These are phyloP conservation scores for Sphaerulina musiva DNA, from an alignment of 2,329 filamentous ascomycete genomes.

Conservation along the genomic window DNA sequence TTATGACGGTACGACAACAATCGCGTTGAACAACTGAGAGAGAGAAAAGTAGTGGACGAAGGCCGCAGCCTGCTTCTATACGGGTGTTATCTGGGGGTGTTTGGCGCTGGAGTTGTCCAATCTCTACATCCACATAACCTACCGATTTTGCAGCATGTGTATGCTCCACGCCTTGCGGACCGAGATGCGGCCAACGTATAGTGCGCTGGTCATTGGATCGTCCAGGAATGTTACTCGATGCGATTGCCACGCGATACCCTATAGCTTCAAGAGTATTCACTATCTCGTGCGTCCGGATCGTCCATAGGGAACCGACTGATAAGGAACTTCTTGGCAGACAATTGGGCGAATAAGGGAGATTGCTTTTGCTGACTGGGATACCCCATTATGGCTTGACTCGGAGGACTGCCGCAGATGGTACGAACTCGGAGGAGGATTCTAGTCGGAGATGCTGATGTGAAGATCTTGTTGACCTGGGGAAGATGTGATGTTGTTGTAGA, in stretches of 20 bases:
- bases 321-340: slow-evolving; percentile 4
- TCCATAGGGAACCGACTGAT: not conserved
- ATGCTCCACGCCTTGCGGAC: not conserved
- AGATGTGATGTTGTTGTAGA: too few relatives aligned
- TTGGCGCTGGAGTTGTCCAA: not conserved
- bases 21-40: not conserved
- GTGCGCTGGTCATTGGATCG: not conserved
- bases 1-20: not conserved
- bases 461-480: not conserved
- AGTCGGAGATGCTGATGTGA: not conserved
- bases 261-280: not conserved
- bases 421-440: not conserved
- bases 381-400: not conserved
- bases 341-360: not conserved
- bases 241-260: slow-evolving; percentile 6
- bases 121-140: not conserved
- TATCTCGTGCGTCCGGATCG: slow-evolving; percentile 2
- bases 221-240: slow-evolving; percentile 5
- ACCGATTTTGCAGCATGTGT: not conserved
- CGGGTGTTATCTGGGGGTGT: not conserved
- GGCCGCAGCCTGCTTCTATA: not conserved
- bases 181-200: not conserved
- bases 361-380: not conserved
- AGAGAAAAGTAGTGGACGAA: not conserved
- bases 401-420: not conserved